Percentiles rank a stretch among this genome's conserved stretches.
phyloP scores from a whole-genome alignment of 768 basidiomycete genomes.

The Phaeolepiota aurea region DNA sequence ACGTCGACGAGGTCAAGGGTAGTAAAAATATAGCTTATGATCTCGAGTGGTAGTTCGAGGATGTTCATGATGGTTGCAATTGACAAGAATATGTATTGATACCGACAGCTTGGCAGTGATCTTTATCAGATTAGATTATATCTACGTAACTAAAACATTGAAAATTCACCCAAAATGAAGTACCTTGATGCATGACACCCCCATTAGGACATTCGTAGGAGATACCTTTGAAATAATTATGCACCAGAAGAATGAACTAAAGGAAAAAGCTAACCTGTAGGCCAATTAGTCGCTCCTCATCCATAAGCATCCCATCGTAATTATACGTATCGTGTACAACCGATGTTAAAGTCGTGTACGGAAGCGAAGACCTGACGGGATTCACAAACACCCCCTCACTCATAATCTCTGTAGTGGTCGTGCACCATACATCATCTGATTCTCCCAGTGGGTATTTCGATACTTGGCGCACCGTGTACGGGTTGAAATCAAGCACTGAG shows the following conservation, averaged over 20 bases:
- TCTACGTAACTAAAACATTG: neutral
- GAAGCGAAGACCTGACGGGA: conserved; percentile 15
- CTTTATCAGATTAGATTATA: no score
- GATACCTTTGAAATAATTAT: neutral
- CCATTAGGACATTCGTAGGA: neutral
- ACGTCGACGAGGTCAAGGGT: conserved; percentile 1
- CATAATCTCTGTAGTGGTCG: conserved; percentile 3
- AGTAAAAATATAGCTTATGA: conserved; percentile 6
- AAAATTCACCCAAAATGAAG: conserved; percentile 3
- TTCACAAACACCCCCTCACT: conserved; percentile 15
- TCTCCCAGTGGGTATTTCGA: conserved; percentile 1
- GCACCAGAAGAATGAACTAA: neutral
- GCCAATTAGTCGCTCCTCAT: conserved; percentile 32
- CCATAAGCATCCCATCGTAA: conserved; percentile 28
- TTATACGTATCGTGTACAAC: conserved; percentile 2
- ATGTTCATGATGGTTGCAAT: neutral
- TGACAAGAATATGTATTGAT: neutral
- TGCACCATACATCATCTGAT: neutral
- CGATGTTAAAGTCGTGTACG: conserved; percentile 15
- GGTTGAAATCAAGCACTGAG: conserved; percentile 20
- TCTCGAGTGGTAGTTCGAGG: conserved; percentile 8
- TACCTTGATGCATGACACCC: neutral
- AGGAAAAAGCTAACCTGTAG: conserved; percentile 17
- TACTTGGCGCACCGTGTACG: conserved; percentile 10
- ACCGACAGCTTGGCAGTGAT: no score